Conservation (phyloP, 1,139 yeast species). For the Lodderomyces jiufengensis region DNA sequence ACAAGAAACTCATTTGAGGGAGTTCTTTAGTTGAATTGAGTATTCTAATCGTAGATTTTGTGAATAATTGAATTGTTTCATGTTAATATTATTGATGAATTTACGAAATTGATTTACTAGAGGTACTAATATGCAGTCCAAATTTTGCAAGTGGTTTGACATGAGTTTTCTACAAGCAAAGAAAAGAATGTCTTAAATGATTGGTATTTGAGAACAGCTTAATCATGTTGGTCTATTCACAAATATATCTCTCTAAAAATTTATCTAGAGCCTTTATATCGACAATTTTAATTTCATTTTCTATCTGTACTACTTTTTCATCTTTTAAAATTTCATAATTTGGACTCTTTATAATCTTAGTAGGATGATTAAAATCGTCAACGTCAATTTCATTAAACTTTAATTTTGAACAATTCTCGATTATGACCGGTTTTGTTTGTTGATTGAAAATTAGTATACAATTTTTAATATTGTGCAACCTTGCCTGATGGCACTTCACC, state of each 20-base stretch:
- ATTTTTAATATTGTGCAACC: slow-evolving; percentile 30
- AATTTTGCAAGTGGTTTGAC: too few species aligned
- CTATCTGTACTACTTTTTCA: background rate
- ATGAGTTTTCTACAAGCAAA: too few species aligned
- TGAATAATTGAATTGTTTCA: too few species aligned
- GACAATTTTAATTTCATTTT: background rate
- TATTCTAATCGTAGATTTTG: too few species aligned
- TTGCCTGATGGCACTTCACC: slow-evolving; percentile 36
- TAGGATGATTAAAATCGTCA: slow-evolving; percentile 14
- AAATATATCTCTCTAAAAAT: background rate
- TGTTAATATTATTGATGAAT: too few species aligned
- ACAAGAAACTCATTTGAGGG: slow-evolving; percentile 22
- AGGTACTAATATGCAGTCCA: too few species aligned
- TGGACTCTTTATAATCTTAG: slow-evolving; percentile 13
- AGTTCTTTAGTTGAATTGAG: background rate
- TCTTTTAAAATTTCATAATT: slow-evolving; percentile 9
- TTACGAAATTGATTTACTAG: too few species aligned
- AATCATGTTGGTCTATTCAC: background rate
- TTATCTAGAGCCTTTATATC: background rate
- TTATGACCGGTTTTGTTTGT: slow-evolving; percentile 17
- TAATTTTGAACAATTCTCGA: slow-evolving; percentile 29
- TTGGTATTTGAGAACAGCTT: too few species aligned
- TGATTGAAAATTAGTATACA: slow-evolving; percentile 20
- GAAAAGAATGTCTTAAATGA: too few species aligned
- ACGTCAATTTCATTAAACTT: slow-evolving; percentile 5